phyloP scores from a whole-genome alignment of 345 rosid species.

The Lepidium sativum region DNA sequence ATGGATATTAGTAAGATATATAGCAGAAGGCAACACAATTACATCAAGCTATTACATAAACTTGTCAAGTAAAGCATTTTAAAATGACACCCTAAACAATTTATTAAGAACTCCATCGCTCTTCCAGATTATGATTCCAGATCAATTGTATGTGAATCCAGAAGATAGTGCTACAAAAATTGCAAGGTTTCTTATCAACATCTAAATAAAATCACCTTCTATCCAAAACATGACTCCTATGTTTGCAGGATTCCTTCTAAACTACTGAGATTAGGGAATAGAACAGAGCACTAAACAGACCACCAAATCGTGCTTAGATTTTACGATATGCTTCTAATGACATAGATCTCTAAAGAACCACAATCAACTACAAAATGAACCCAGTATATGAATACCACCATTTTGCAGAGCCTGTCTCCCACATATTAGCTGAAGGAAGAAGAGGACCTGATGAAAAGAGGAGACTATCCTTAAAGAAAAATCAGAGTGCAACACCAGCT shows the following conservation, averaged over 20 bases:
- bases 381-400: slow-evolving; percentile 10
- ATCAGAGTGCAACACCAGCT: background rate
- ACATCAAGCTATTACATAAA: background rate
- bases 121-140: background rate
- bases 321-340: background rate
- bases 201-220: background rate
- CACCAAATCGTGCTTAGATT: background rate
- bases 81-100: background rate
- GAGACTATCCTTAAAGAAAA: background rate
- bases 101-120: background rate
- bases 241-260: background rate
- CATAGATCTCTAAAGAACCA: background rate
- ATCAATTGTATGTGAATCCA: background rate
- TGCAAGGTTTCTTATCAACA: background rate
- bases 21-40: background rate
- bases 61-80: background rate
- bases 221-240: background rate
- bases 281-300: slow-evolving; percentile 8
- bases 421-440: slow-evolving; percentile 2
- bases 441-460: background rate
- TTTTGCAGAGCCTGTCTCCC: background rate
- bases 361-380: background rate
- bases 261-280: background rate
- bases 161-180: background rate
- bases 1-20: background rate